Evolutionary conservation across 257 asterid species (phyloP), one percentile per base, ranked within the genome.

Genomic region (Gentiana dahurica): DNA sequence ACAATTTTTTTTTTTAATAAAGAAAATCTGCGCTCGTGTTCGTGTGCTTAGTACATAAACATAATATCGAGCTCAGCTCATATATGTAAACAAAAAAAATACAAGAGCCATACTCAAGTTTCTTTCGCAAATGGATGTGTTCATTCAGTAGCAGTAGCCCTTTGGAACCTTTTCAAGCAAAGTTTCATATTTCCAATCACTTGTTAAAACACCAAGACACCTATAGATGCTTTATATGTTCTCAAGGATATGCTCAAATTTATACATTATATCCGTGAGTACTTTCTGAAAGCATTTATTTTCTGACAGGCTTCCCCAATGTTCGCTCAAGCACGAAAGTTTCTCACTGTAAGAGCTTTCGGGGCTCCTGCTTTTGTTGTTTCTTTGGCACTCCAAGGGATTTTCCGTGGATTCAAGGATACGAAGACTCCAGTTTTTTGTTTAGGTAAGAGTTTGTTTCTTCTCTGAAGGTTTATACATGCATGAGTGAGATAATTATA

Each of bases 361-460:
- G 96, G 96, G 54, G 94, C 96, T 72, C 98, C 98, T 67, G 96
- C 98, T 49, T 79, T 73, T 83, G 98, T 91, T 66, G 89, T 79
- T 68, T 87, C 96, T 53, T 79, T 91, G 87, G 95, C 98, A 57
- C 87, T 91, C 68, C 98, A 85, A 80, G 98, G 98, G 68, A 71
- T 91, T 79, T 91, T 87, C 67, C 94, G 98, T 38, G 98, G 98
- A 59, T 83, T 91, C 71, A 91, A 85, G 86, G 98, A 91, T 78
- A 91, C 86, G 3, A 87, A 79, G 71, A 91, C 96, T 63, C 98
- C 98, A 38, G 86, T 85, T 8, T 71, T 68, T 75, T 91, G 95
- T 73, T 69, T 91, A 87, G 96, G 98, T 81, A 71, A 72, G 89
- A 73, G 8, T 55, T 72, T 9, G 33, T 12, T 55, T 58, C 6